A percentile compares a stretch with the other conserved stretches of the same genome.
These are phyloP conservation scores for Ilyonectria mors-panacis DNA, from an alignment of 2,329 filamentous ascomycete species.

Conservation along the genomic window DNA sequence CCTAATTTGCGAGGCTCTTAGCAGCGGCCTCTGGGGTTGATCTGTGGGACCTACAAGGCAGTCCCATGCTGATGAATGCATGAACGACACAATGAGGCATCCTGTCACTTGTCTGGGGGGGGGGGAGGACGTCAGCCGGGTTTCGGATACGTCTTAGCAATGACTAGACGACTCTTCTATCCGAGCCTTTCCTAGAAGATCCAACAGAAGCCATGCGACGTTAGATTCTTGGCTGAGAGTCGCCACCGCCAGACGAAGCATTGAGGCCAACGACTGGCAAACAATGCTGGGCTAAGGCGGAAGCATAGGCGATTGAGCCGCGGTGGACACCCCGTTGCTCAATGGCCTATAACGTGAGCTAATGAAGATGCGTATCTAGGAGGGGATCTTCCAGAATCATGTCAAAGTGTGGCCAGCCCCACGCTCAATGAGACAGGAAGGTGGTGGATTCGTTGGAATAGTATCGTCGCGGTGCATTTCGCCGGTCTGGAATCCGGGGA, in stretches of 20 bases:
- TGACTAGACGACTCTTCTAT: slow-evolving; percentile 4
- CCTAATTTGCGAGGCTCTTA: slow-evolving; percentile 33
- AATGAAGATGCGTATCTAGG: slow-evolving; percentile 39
- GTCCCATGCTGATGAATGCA: slow-evolving; percentile 37
- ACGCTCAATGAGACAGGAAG: slow-evolving; percentile 32
- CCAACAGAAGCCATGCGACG: not conserved
- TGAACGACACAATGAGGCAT: slow-evolving; percentile 39
- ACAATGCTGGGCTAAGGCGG: not conserved
- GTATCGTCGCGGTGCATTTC: slow-evolving; percentile 35
- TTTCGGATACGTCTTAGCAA: slow-evolving; percentile 20
- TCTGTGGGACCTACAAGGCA: slow-evolving; percentile 37
- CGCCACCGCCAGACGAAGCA: slow-evolving; percentile 2
- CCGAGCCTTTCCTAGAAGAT: slow-evolving; percentile 8
- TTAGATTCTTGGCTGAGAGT: not conserved
- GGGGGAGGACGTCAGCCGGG: slow-evolving; percentile 23
- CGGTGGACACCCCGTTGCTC: slow-evolving; percentile 32
- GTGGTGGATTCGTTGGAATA: slow-evolving; percentile 38
- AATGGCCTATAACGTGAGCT: slow-evolving; percentile 36
- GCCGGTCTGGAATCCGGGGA: slow-evolving; percentile 54
- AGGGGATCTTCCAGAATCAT: slow-evolving; percentile 53
- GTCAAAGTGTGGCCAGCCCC: slow-evolving; percentile 43
- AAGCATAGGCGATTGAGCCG: slow-evolving; percentile 28
- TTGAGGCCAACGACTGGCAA: not conserved
- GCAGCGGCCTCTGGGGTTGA: slow-evolving; percentile 33
- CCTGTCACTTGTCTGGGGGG: slow-evolving; percentile 28